Evolutionary conservation across 2,329 filamentous ascomycete species (phyloP).

Genomic region (Cytospora piceicola): DNA sequence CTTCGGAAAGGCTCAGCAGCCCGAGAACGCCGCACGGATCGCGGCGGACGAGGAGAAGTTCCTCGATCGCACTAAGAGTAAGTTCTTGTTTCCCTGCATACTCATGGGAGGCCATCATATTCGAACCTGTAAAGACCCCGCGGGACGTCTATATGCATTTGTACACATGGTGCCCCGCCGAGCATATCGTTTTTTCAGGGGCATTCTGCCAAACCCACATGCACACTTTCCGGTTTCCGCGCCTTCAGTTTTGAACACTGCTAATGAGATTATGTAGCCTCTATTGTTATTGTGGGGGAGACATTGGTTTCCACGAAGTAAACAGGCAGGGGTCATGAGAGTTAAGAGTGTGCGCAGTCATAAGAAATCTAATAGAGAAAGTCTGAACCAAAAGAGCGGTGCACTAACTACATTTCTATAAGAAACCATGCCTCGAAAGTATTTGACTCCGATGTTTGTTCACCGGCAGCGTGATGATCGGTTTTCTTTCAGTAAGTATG

Average conservation of each 20-base stretch:
- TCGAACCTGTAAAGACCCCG: too few relatives aligned
- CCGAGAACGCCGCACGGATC: constrained; percentile 33
- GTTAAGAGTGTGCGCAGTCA: too few relatives aligned
- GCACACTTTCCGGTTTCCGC: not conserved
- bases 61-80: constrained; percentile 24
- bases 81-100: constrained; percentile 14
- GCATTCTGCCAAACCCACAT: not conserved
- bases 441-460: too few relatives aligned
- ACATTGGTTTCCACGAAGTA: not conserved
- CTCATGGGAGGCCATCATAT: not conserved
- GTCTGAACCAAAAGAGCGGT: too few relatives aligned
- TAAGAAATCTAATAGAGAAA: too few relatives aligned
- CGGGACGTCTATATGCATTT: not conserved
- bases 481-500: too few relatives aligned
- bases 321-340: not conserved
- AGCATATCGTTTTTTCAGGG: not conserved
- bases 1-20: constrained; percentile 29
- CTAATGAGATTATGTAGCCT: not conserved
- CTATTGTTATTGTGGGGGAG: constrained; percentile 7
- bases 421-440: too few relatives aligned
- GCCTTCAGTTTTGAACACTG: not conserved
- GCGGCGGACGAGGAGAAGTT: constrained; percentile 26
- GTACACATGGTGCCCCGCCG: not conserved
- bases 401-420: too few relatives aligned
- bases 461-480: too few relatives aligned